Evolutionary conservation across 2,329 filamentous ascomycete species (phyloP), one percentile per base, ranked within the genome.

Genomic region (Didymella exigua): DNA sequence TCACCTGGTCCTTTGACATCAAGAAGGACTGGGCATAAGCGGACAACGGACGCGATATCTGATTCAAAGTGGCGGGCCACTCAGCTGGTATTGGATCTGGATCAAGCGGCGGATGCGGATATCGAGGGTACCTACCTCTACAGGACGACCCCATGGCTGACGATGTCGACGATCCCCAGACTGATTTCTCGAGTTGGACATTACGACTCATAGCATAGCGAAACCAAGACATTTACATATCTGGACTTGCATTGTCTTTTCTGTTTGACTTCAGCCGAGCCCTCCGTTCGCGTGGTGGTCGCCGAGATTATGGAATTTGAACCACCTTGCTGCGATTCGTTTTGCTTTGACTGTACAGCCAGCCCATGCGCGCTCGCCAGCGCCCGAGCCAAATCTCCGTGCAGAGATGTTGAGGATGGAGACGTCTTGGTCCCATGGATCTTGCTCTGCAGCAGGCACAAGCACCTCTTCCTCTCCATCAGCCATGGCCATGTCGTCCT

Each of bases 1-100:
- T 99, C 76, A 89, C 96, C 70, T 99, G 95, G 95, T 87, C 88
- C 59, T 98, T 99, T 71, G 90, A 97, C 73, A 96, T 99, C 75
- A 84, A 89, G 79, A 99, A 98, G 85, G 91, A 96, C 75, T 98
- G 95, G 95, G 90, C 87, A 63, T 65, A 31, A 59, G 54, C 54
- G 42, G 18, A 47, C 18, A 30, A 33, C 29, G 13, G 21, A 11
- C 11, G 23, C 16, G 44, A 42, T 42, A 38, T 26, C 36, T 55
- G 41, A 46, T 19, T 29, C 23, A 34, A 50, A 47, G 46, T 49
- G 48, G 51, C 43, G 49, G 47, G 52, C 47, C 37, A 58, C 42
- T 52, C 58, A 50, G 54, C 42, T 49, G 48, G 54, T 48, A 42
- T 55, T 50, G 52, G 41, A 51, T 40, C 41, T 45, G 36, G 49